A percentile compares a stretch with the other conserved stretches of the same genome.
Conservation (phyloP, 495 filamentous ascomycete species). For the Penicillium pancosmium region DNA sequence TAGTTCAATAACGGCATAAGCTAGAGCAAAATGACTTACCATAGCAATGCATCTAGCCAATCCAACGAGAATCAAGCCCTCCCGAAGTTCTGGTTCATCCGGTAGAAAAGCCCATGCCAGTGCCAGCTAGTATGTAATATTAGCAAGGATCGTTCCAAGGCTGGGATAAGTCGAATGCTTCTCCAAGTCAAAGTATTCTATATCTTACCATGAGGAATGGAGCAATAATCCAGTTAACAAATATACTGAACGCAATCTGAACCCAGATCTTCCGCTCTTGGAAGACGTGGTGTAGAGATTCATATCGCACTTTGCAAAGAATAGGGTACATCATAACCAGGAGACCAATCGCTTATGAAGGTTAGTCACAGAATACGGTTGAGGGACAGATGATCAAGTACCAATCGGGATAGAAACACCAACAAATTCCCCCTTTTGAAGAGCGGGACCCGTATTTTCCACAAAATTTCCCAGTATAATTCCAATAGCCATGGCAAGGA, state of each 20-base stretch:
- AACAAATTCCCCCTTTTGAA: slow-evolving; percentile 74
- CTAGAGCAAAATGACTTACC: slow-evolving; percentile 43
- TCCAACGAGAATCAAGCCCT: slow-evolving; percentile 77
- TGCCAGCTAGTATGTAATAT: slow-evolving; percentile 45
- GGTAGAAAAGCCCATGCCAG: slow-evolving; percentile 82
- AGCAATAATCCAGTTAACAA: slow-evolving; percentile 89
- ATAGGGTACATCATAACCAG: slow-evolving; percentile 97
- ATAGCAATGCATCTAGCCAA: slow-evolving; percentile 81
- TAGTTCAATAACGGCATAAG: neutral
- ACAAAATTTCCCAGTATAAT: slow-evolving; percentile 84
- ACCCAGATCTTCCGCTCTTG: slow-evolving; percentile 66
- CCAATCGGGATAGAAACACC: slow-evolving; percentile 80
- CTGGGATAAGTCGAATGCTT: too few species aligned
- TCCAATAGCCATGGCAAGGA: slow-evolving; percentile 82
- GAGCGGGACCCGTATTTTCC: slow-evolving; percentile 56
- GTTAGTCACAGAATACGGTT: neutral
- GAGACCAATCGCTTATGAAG: slow-evolving; percentile 68
- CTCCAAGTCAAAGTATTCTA: neutral
- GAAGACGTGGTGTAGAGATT: slow-evolving; percentile 73
- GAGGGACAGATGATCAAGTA: slow-evolving; percentile 33
- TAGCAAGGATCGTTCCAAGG: neutral
- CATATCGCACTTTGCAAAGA: slow-evolving; percentile 85
- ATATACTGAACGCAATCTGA: slow-evolving; percentile 75
- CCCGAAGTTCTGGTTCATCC: slow-evolving; percentile 67
- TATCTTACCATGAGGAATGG: slow-evolving; percentile 79